Evolutionary conservation across 2,329 filamentous ascomycete species (phyloP).

Genomic region (Phyllachora maydis): DNA sequence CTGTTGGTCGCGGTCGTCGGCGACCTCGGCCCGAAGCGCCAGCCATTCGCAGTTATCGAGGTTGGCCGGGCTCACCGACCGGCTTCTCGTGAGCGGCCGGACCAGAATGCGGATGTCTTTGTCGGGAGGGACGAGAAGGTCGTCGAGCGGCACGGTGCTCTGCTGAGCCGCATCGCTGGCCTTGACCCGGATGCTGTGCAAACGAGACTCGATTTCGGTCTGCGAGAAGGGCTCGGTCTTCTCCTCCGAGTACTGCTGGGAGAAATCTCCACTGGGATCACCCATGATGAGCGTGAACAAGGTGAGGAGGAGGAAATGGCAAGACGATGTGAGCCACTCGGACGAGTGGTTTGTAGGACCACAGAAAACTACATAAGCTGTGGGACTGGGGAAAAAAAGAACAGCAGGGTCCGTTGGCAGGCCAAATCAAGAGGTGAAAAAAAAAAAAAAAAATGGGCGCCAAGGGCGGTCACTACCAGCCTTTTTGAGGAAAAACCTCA

Average conservation of each 20-base stretch:
- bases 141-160: conserved; percentile 29
- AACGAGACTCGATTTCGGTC: conserved; percentile 29
- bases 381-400: too few relatives aligned
- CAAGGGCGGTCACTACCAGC: too few relatives aligned
- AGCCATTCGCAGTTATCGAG: conserved; percentile 34
- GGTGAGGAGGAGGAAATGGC: too few relatives aligned
- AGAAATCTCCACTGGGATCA: conserved; percentile 6
- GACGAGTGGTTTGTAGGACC: too few relatives aligned
- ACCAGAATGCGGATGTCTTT: conserved; percentile 35
- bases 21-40: conserved; percentile 30
- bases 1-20: conserved; percentile 25
- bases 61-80: conserved; percentile 32
- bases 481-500: too few relatives aligned
- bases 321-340: too few relatives aligned
- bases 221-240: conserved; percentile 37
- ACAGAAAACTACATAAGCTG: too few relatives aligned
- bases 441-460: too few relatives aligned
- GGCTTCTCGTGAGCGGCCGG: conserved; percentile 28
- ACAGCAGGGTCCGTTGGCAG: too few relatives aligned
- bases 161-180: conserved; percentile 16
- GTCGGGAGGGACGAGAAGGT: conserved; percentile 20
- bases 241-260: conserved; percentile 19
- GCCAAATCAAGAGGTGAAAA: too few relatives aligned
- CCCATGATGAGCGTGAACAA: conserved; percentile 1
- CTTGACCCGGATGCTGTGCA: conserved; percentile 23